phyloP scores from a whole-genome alignment of 169 alveolate genomes.

The Babesia bigemina region DNA sequence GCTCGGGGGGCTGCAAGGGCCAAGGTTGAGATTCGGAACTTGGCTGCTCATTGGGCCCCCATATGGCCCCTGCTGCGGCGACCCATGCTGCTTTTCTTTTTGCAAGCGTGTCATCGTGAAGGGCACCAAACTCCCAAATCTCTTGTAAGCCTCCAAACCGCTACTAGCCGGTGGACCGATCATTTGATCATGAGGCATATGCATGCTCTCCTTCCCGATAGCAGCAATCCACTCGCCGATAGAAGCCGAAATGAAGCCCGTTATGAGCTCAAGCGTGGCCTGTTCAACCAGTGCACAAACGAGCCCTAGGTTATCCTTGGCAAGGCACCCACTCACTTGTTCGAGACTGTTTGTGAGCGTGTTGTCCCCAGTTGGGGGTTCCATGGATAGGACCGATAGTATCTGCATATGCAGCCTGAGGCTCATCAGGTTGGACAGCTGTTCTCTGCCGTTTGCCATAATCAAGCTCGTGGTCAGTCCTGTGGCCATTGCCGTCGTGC shows the following conservation, averaged over 20 bases:
- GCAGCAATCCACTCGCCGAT: constrained; percentile 59
- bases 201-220: neutral
- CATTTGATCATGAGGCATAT: constrained; percentile 15
- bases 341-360: constrained; percentile 34
- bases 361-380: constrained; percentile 5
- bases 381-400: constrained; percentile 30
- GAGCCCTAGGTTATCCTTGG: constrained; percentile 77
- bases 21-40: constrained; percentile 1
- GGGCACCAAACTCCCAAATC: constrained; percentile 54
- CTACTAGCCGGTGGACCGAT: neutral
- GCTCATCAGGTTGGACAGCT: constrained; percentile 19
- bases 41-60: neutral
- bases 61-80: constrained; percentile 22
- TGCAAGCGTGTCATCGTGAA: constrained; percentile 55
- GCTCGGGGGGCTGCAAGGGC: neutral
- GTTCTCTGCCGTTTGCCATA: constrained; percentile 40
- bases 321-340: constrained; percentile 57
- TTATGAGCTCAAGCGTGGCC: constrained; percentile 73
- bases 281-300: constrained; percentile 78
- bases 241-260: constrained; percentile 69
- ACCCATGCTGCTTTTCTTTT: constrained; percentile 21
- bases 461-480: constrained; percentile 65
- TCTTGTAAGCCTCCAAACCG: constrained; percentile 33
- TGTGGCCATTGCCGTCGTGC: constrained; percentile 62
- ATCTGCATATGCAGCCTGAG: constrained; percentile 35